phyloP scores from a whole-genome alignment of 1,284 basidiomycete species.

The Ganoderma lingzhi region DNA sequence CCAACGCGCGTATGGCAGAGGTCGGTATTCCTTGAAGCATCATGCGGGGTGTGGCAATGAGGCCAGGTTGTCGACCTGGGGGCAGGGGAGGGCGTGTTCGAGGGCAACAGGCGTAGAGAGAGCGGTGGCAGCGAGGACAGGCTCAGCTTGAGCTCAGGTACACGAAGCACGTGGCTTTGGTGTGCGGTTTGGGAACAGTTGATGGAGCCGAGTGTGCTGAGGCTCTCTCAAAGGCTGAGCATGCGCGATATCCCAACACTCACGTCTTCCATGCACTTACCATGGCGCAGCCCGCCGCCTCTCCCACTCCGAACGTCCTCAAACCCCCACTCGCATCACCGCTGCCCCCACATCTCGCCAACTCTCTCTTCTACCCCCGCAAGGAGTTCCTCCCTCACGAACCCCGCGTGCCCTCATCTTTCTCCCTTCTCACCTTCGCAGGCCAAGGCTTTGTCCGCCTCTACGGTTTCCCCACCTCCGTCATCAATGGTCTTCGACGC shows the following conservation, averaged over 20 bases:
- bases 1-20: background rate
- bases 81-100: conserved; percentile 18
- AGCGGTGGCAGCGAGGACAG: conserved; percentile 7
- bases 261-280: conserved; percentile 35
- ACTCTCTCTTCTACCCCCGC: conserved; percentile 61
- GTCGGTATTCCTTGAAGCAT: background rate
- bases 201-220: conserved; percentile 26
- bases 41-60: background rate
- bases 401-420: conserved; percentile 57
- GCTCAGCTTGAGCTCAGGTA: background rate
- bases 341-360: conserved; percentile 27
- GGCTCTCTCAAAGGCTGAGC: conserved; percentile 28
- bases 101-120: background rate
- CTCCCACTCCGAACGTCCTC: conserved; percentile 34
- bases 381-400: conserved; percentile 74
- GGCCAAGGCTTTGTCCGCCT: conserved; percentile 68
- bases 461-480: conserved; percentile 67
- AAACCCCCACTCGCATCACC: conserved; percentile 35
- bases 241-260: conserved; percentile 24
- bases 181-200: conserved; percentile 27
- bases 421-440: conserved; percentile 73
- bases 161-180: conserved; percentile 24
- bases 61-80: conserved; percentile 5
- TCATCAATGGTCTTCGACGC: conserved; percentile 60
- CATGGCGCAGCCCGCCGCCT: conserved; percentile 37